phyloP scores from a whole-genome alignment of 1,284 basidiomycete genomes.

The Ganoderma resinaceum region DNA sequence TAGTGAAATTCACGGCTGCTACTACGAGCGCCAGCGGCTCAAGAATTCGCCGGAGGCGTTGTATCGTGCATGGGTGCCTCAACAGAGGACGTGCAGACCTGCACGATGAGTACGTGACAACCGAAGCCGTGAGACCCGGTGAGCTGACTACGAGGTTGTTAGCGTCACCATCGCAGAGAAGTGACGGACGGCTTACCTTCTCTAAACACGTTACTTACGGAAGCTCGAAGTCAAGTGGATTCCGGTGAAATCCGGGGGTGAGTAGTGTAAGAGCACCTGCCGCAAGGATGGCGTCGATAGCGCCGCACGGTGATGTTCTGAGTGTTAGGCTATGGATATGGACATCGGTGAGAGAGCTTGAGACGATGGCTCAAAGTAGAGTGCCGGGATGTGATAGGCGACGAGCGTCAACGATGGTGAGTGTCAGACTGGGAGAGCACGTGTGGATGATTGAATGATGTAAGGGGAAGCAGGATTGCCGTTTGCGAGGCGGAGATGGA shows the following conservation, averaged over 20 bases:
- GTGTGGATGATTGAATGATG: constrained; percentile 7
- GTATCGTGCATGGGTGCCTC: not conserved
- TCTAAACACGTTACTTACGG: not conserved
- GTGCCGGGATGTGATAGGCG: not conserved
- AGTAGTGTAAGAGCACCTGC: not conserved
- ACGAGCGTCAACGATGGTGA: not conserved
- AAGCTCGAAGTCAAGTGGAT: not conserved
- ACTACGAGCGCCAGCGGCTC: not conserved
- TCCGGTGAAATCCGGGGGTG: not conserved
- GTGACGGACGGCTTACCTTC: not conserved
- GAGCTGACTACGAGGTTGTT: not conserved
- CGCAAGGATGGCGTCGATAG: not conserved
- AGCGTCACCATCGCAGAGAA: not conserved
- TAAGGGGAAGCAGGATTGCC: not conserved
- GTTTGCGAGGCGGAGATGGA: constrained; percentile 12
- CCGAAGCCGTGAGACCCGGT: not conserved
- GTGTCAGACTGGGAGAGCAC: too few species aligned
- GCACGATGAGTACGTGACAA: not conserved
- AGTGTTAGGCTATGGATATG: not conserved
- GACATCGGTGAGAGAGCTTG: not conserved
- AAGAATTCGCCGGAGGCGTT: not conserved
- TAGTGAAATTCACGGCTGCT: not conserved
- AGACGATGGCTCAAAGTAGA: not conserved
- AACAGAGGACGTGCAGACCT: not conserved
- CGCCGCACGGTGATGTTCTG: not conserved